Base-by-base conservation (phyloP, 2,329 filamentous ascomycete species). In the Talaromyces sp. region DNA sequence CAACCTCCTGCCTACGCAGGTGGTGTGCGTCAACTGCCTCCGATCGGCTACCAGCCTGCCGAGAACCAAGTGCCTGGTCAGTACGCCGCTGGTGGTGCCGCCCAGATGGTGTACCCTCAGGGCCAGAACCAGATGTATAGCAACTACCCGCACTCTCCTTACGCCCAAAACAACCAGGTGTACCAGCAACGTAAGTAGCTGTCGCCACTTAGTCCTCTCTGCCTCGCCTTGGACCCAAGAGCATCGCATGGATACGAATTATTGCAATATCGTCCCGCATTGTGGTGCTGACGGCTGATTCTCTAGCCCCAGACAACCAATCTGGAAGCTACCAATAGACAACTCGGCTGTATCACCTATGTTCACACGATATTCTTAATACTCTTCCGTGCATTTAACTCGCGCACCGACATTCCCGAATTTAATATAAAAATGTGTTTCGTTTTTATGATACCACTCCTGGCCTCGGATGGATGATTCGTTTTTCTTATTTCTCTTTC, bases 31-130 rank as follows among this genome's bases (percentile, higher is more conserved):
- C 89, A 91, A 70, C 80, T 92, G 32, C 90, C 90, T 53, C 89
- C 90, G 1, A 91, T 92, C 70, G 88, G 87, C 13, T 93, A 92
- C 69, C 85, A 88, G 70, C 80, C 85, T 54, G 78, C 79, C 32
- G 80, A 82, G 55, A 78, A 79, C 59, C 81, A 84, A 67, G 79
- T 82, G 25, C 79, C 81, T 72, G 81, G 75, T 62, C 86, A 88
- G 68, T 92, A 92, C 69, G 84, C 87, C 47, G 82, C 85, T n/a
- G 85, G 87, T 17, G 82, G 73, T 57, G 74, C 73, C 57, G 72
- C 72, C 58, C 77, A 75, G 25, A 78, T 81, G 69, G 78, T 81
- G 60, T 81, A 81, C 64, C 73, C 73, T 39, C 76, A 78, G 67
- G 75, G 75, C 62, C 81, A 81, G 62, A 78, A 78, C 58, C 78